phyloP scores from a whole-genome alignment of 1,139 yeast species.

The Suhomyces guaymorum region DNA sequence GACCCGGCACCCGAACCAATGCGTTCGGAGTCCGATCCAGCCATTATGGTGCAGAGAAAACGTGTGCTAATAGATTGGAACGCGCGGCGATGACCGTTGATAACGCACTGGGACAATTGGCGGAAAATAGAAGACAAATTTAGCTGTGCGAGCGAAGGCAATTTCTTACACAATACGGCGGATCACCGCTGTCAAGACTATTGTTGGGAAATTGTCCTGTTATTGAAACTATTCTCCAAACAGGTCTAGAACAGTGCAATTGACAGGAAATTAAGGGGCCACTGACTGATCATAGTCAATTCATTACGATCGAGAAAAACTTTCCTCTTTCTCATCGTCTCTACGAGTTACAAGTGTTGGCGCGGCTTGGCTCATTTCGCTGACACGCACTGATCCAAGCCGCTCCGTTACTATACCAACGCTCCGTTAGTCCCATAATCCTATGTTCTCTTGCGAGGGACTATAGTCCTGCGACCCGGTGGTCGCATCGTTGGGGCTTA shows the following conservation, averaged over 20 bases:
- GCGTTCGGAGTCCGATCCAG: constrained; percentile 1
- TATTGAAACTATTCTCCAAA: too few species aligned
- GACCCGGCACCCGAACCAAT: background rate
- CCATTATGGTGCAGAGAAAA: constrained; percentile 4
- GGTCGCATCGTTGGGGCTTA: constrained; percentile 48
- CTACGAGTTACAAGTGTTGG: constrained; percentile 4
- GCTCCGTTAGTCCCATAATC: constrained; percentile 63
- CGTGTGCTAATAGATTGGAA: constrained; percentile 8
- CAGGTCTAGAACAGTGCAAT: too few species aligned
- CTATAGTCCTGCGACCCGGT: constrained; percentile 58
- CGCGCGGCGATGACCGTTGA: background rate
- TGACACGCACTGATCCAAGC: constrained; percentile 4
- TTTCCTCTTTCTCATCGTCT: too few species aligned
- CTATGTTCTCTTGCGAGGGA: constrained; percentile 27
- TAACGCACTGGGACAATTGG: background rate
- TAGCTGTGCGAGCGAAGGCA: background rate
- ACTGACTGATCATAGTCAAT: too few species aligned
- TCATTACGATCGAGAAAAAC: too few species aligned
- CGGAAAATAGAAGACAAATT: background rate
- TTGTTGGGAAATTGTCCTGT: too few species aligned
- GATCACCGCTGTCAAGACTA: too few species aligned
- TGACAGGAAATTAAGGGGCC: too few species aligned
- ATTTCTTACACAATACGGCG: too few species aligned
- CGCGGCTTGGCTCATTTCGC: constrained; percentile 1
- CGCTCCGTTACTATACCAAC: constrained; percentile 46